These are phyloP conservation scores for Suillus variegatus DNA, from an alignment of 768 basidiomycete genomes.

Conservation along the genomic window DNA sequence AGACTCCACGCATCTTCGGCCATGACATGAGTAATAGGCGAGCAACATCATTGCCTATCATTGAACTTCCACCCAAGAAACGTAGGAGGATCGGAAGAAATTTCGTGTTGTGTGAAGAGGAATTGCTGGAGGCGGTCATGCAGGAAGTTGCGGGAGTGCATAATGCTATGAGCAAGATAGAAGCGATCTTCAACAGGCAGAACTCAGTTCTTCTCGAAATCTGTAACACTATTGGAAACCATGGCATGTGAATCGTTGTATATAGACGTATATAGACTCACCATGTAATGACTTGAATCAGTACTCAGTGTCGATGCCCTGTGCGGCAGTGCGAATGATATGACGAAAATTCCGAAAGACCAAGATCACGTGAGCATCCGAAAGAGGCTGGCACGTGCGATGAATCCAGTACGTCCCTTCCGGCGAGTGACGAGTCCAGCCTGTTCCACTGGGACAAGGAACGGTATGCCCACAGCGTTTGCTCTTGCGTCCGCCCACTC, in stretches of 20 bases:
- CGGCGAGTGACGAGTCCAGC: too few species aligned
- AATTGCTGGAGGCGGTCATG: background rate
- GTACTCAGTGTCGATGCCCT: too few species aligned
- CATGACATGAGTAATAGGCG: background rate
- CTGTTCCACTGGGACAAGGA: background rate
- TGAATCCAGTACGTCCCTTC: too few species aligned
- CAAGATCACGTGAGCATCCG: too few species aligned
- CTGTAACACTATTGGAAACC: background rate
- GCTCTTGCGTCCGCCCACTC: conserved; percentile 6
- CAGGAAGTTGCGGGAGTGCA: background rate
- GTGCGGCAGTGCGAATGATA: too few species aligned
- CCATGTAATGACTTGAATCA: background rate
- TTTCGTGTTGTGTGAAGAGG: background rate
- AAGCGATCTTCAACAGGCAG: background rate
- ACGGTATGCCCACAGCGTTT: conserved; percentile 5
- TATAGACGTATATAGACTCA: too few species aligned
- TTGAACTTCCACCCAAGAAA: background rate
- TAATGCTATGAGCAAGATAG: background rate
- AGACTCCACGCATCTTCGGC: background rate
- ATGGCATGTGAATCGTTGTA: background rate
- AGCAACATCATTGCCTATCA: background rate
- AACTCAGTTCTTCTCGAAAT: background rate
- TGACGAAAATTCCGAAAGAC: too few species aligned
- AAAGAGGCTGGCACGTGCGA: too few species aligned
- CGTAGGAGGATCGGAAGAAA: background rate